Evolutionary conservation across 1,284 basidiomycete genomes (phyloP).

Genomic region (Pterulicium gracile): DNA sequence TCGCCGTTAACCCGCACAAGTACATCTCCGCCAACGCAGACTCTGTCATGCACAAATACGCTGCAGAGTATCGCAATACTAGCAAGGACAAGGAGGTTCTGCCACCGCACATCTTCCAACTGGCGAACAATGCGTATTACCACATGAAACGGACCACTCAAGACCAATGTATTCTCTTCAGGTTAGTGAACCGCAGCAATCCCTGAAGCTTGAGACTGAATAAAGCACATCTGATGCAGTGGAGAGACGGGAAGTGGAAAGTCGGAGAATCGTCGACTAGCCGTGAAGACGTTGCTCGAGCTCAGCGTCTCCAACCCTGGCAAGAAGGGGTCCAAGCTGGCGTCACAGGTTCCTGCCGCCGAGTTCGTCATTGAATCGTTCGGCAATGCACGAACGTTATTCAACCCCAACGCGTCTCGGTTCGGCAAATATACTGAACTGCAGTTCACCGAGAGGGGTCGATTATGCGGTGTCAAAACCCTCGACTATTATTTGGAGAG

Average conservation of each 20-base stretch:
- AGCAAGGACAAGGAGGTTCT: slow-evolving; percentile 40
- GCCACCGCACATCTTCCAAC: slow-evolving; percentile 80
- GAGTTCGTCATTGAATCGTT: slow-evolving; percentile 95
- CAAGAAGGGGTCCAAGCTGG: slow-evolving; percentile 89
- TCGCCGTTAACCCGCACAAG: slow-evolving; percentile 86
- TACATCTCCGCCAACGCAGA: slow-evolving; percentile 76
- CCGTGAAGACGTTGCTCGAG: slow-evolving; percentile 84
- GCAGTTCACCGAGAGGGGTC: slow-evolving; percentile 86
- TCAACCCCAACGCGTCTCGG: slow-evolving; percentile 86
- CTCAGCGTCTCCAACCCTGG: slow-evolving; percentile 82
- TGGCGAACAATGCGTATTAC: slow-evolving; percentile 88
- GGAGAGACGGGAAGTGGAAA: slow-evolving; percentile 93
- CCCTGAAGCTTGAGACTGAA: too few species aligned
- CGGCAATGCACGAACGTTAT: slow-evolving; percentile 80
- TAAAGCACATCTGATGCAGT: slow-evolving; percentile 38
- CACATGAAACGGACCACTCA: slow-evolving; percentile 92
- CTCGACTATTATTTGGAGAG: slow-evolving; percentile 96
- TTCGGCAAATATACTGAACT: slow-evolving; percentile 93
- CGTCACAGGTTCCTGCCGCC: slow-evolving; percentile 79
- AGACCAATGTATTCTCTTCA: slow-evolving; percentile 84
- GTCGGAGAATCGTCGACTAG: slow-evolving; percentile 82
- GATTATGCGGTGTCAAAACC: slow-evolving; percentile 85
- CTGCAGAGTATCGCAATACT: slow-evolving; percentile 62
- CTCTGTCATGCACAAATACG: slow-evolving; percentile 74
- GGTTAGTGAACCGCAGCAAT: slow-evolving; percentile 38